phyloP scores from a whole-genome alignment of 768 basidiomycete species.

The Pleurotus sapidus region DNA sequence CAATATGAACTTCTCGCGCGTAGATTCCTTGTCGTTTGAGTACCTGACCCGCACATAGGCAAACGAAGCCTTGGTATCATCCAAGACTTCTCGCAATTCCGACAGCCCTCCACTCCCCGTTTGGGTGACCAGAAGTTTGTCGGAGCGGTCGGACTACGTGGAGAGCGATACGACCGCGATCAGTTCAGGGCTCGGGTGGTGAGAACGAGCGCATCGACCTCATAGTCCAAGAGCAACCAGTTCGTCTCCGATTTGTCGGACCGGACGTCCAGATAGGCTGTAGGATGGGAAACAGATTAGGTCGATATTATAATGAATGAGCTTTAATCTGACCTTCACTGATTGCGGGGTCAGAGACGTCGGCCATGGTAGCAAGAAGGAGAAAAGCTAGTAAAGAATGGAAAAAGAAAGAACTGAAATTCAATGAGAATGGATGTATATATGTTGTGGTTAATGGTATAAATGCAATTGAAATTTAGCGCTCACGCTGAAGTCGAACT shows the following conservation, averaged over 20 bases:
- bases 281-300: constrained; percentile 22
- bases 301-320: constrained; percentile 4
- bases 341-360: constrained; percentile 73
- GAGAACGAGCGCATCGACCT: constrained; percentile 29
- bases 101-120: constrained; percentile 79
- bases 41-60: constrained; percentile 85
- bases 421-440: not conserved
- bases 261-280: constrained; percentile 88
- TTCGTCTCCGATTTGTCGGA: constrained; percentile 82
- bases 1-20: constrained; percentile 86
- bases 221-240: constrained; percentile 91
- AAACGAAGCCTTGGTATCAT: constrained; percentile 76
- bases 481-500: no score
- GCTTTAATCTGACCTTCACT: constrained; percentile 52
- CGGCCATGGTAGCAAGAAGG: constrained; percentile 54
- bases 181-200: not conserved
- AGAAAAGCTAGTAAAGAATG: not conserved
- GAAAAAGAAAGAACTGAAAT: constrained; percentile 5
- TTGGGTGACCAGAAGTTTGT: constrained; percentile 74
- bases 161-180: constrained; percentile 9
- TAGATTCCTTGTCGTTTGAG: constrained; percentile 82
- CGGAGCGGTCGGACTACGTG: constrained; percentile 64
- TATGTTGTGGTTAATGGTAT: not conserved
- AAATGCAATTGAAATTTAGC: no score
- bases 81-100: constrained; percentile 71